phyloP scores from a whole-genome alignment of 441 rosid genomes.

The Corymbia calophylla region DNA sequence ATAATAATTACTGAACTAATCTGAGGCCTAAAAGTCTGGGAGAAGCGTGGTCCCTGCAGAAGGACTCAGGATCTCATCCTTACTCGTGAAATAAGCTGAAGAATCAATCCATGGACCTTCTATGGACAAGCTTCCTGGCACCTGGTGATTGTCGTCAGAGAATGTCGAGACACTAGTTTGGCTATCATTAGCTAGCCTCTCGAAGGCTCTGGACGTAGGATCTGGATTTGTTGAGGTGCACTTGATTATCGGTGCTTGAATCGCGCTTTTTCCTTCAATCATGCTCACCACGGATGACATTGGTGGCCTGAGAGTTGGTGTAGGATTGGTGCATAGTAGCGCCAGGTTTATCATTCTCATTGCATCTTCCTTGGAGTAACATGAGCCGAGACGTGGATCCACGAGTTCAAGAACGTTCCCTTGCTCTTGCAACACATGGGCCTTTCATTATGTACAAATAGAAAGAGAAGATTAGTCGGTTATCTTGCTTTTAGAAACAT shows the following conservation, averaged over 20 bases:
- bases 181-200: slow-evolving; percentile 41
- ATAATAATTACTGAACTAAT: not conserved
- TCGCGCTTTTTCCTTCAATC: slow-evolving; percentile 17
- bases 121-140: not conserved
- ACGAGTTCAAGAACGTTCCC: not conserved
- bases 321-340: not conserved
- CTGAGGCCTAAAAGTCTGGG: not conserved
- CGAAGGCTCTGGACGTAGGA: slow-evolving; percentile 48
- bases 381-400: not conserved
- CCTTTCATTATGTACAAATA: not conserved
- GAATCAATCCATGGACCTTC: not conserved
- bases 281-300: slow-evolving; percentile 7
- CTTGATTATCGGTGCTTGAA: slow-evolving; percentile 46
- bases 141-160: not conserved
- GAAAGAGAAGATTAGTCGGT: not conserved
- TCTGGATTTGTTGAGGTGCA: slow-evolving; percentile 22
- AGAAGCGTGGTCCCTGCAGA: slow-evolving; percentile 18
- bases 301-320: not conserved
- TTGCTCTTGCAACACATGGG: not conserved
- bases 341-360: not conserved
- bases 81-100: not conserved
- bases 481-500: not conserved
- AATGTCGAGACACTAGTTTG: slow-evolving; percentile 23
- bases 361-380: not conserved
- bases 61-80: not conserved